Evolutionary conservation across 2,329 filamentous ascomycete genomes (phyloP).

Genomic region (Talaromyces sp.): DNA sequence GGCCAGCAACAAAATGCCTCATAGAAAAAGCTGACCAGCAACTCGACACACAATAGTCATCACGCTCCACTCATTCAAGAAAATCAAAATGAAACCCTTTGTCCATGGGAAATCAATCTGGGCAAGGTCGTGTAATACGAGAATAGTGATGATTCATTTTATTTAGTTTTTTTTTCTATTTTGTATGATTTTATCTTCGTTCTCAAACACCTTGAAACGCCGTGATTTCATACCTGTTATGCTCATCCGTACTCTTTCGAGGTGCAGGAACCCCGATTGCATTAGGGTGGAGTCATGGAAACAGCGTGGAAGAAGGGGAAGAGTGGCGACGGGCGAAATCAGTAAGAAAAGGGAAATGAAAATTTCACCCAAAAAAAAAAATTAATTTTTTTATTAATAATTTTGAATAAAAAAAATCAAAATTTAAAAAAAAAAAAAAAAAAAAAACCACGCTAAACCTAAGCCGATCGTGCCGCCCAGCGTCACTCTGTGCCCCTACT

Average conservation of each 20-base stretch:
- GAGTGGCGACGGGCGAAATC: background rate
- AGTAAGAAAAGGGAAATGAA: background rate
- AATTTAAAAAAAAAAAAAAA: constrained; percentile 4
- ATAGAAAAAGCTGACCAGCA: constrained; percentile 17
- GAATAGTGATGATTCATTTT: too few species aligned
- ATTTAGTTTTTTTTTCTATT: background rate
- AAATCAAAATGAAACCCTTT: constrained; percentile 17
- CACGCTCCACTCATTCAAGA: constrained; percentile 10
- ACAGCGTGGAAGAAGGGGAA: constrained; percentile 14
- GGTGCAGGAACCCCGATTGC: constrained; percentile 21
- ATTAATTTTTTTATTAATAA: background rate
- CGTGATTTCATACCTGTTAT: background rate
- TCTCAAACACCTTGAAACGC: too few species aligned
- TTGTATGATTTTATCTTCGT: background rate
- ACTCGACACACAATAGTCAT: constrained; percentile 20
- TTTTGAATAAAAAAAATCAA: background rate
- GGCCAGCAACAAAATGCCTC: constrained; percentile 26
- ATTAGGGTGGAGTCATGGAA: constrained; percentile 14
- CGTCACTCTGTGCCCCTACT: constrained; percentile 18
- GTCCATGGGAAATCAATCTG: background rate
- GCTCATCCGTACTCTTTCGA: constrained; percentile 6
- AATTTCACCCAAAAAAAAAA: background rate
- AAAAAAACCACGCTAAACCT: constrained; percentile 13
- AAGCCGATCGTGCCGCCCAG: constrained; percentile 25
- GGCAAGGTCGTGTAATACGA: background rate